phyloP scores from a whole-genome alignment of 2,329 filamentous ascomycete species.

The Trichoderma atrobrunneum region DNA sequence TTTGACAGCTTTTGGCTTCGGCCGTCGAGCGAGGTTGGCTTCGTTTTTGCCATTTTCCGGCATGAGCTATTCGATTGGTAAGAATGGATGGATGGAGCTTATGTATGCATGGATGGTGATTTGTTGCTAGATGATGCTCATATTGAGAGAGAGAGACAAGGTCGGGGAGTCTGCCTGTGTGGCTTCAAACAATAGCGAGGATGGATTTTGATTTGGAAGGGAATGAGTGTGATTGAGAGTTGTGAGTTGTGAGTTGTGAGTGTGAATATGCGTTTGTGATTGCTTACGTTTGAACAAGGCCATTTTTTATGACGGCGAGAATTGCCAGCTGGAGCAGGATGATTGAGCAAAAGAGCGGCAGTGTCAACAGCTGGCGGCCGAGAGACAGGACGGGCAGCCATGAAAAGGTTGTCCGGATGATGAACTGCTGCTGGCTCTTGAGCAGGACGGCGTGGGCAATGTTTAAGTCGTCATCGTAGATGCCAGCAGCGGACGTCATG shows the following conservation, averaged over 20 bases:
- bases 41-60: slow-evolving; percentile 23
- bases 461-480: not conserved
- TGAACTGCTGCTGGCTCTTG: not conserved
- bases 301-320: not conserved
- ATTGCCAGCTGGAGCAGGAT: slow-evolving; percentile 1
- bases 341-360: not conserved
- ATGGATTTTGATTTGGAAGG: not conserved
- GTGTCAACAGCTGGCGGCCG: slow-evolving; percentile 11
- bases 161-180: not conserved
- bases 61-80: not conserved
- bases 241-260: too few species aligned
- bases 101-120: not conserved
- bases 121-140: not conserved
- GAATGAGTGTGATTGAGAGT: too few species aligned
- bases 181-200: not conserved
- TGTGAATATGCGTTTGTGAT: not conserved
- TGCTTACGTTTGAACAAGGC: not conserved
- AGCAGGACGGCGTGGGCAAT: not conserved
- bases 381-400: not conserved
- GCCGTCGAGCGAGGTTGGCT: slow-evolving; percentile 29
- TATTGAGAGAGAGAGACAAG: not conserved
- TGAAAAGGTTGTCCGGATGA: not conserved
- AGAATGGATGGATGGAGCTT: not conserved
- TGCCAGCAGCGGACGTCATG: not conserved
- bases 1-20: slow-evolving; percentile 20